Evolutionary conservation across 2,329 filamentous ascomycete genomes (phyloP).

Genomic region (Lasiodiplodia hormozganensis): DNA sequence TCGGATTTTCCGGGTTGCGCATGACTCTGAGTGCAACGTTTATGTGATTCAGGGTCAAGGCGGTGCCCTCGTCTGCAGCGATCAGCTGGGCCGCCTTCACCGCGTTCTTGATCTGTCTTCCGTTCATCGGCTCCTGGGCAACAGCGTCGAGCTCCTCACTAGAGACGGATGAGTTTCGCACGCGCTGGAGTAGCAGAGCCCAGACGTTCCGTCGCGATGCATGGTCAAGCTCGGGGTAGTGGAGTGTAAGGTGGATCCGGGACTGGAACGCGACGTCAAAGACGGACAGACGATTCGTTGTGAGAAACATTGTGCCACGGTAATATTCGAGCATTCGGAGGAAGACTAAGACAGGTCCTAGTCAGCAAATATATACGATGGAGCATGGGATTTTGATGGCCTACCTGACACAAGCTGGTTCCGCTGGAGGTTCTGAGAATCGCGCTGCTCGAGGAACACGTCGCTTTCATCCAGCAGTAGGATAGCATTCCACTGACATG

Average conservation of each 20-base stretch:
- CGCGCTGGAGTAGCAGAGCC: not conserved
- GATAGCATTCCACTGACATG: slow-evolving; percentile 20
- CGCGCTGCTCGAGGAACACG: slow-evolving; percentile 34
- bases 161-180: not conserved
- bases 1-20: no score
- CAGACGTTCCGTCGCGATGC: not conserved
- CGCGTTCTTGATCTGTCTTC: slow-evolving; percentile 12
- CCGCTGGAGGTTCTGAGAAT: slow-evolving; percentile 31
- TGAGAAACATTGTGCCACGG: slow-evolving; percentile 42
- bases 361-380: not conserved
- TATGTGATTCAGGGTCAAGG: not conserved
- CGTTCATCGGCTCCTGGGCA: not conserved
- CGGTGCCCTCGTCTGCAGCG: not conserved
- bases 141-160: not conserved
- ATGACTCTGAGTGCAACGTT: no score
- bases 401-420: slow-evolving; percentile 34
- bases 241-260: slow-evolving; percentile 20
- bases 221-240: slow-evolving; percentile 12
- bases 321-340: slow-evolving; percentile 26
- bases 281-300: slow-evolving; percentile 42
- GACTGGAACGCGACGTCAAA: slow-evolving; percentile 34
- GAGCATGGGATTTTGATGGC: not conserved
- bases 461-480: slow-evolving; percentile 27
- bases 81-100: slow-evolving; percentile 11
- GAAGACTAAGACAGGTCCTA: slow-evolving; percentile 20